phyloP scores from a whole-genome alignment of 495 filamentous ascomycete genomes.

The Copromyces sp. region DNA sequence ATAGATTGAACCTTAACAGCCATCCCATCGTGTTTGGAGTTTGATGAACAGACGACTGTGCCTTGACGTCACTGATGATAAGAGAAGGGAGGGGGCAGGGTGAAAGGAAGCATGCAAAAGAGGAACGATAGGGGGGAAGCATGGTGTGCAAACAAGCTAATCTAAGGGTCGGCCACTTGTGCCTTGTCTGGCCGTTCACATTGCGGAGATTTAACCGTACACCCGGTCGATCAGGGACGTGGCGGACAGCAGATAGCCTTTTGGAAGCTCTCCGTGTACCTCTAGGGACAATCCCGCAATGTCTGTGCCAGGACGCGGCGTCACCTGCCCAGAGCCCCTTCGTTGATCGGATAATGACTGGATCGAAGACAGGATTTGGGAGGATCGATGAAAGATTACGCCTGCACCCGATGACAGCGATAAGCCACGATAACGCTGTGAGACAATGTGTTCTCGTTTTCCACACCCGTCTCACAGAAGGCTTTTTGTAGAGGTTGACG shows the following conservation, averaged over 20 bases:
- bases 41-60: not conserved
- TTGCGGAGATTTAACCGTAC: constrained; percentile 17
- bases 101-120: not conserved
- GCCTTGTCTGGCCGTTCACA: constrained; percentile 18
- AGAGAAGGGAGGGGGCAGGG: not conserved
- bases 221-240: constrained; percentile 2
- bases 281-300: not conserved
- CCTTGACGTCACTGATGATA: constrained; percentile 4
- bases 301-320: not conserved
- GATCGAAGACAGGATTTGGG: constrained; percentile 1
- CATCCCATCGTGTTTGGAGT: not conserved
- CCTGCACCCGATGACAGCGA: not conserved
- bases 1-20: constrained; percentile 12
- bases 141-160: not conserved
- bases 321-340: not conserved
- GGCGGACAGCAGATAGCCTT: not conserved
- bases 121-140: not conserved
- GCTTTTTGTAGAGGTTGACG: not conserved
- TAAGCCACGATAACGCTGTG: not conserved
- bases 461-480: not conserved
- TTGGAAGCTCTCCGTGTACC: constrained; percentile 1
- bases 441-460: not conserved
- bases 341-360: constrained; percentile 1
- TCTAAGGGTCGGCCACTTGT: constrained; percentile 14
- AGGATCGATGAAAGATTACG: constrained; percentile 8